These are phyloP conservation scores for Blastobotrys parvus DNA, from an alignment of 805 yeast genomes.

Conservation along the genomic window DNA sequence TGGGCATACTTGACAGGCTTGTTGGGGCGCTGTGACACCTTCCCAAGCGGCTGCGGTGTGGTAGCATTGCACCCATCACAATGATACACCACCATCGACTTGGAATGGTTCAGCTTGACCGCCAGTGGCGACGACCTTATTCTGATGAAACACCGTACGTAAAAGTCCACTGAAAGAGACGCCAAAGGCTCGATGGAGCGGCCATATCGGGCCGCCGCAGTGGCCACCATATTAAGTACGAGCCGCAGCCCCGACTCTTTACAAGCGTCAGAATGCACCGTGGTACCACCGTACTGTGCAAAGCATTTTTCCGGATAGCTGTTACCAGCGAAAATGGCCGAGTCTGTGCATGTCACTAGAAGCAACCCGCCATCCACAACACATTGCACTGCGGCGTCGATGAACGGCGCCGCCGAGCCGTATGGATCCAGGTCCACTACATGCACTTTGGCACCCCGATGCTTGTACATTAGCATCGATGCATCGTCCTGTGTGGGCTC, in stretches of 20 bases:
- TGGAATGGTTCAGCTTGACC: slow-evolving; percentile 72
- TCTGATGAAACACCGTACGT: slow-evolving; percentile 75
- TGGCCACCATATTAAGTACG: slow-evolving; percentile 65
- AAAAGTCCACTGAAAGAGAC: slow-evolving; percentile 83
- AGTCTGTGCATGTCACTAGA: slow-evolving; percentile 91
- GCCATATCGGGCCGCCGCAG: slow-evolving; percentile 84
- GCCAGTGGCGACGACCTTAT: slow-evolving; percentile 70
- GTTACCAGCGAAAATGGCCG: slow-evolving; percentile 90
- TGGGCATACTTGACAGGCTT: slow-evolving; percentile 34
- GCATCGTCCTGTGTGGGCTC: slow-evolving; percentile 80
- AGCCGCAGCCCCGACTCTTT: slow-evolving; percentile 91
- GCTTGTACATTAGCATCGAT: slow-evolving; percentile 61
- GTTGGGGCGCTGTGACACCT: slow-evolving; percentile 26
- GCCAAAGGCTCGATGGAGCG: slow-evolving; percentile 80
- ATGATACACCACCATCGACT: slow-evolving; percentile 68
- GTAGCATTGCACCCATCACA: slow-evolving; percentile 84
- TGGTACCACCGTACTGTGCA: slow-evolving; percentile 89
- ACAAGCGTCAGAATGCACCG: slow-evolving; percentile 74
- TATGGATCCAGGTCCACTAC: slow-evolving; percentile 94
- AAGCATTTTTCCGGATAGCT: slow-evolving; percentile 97
- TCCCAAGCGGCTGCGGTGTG: slow-evolving; percentile 68
- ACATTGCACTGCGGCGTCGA: slow-evolving; percentile 82
- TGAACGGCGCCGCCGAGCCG: slow-evolving; percentile 94
- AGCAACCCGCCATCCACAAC: slow-evolving; percentile 79
- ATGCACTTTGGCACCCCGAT: slow-evolving; percentile 37